Percentiles rank a stretch among this genome's conserved stretches.
Evolutionary conservation across 768 basidiomycete species (phyloP).

Genomic region (Piloderma croceum): DNA sequence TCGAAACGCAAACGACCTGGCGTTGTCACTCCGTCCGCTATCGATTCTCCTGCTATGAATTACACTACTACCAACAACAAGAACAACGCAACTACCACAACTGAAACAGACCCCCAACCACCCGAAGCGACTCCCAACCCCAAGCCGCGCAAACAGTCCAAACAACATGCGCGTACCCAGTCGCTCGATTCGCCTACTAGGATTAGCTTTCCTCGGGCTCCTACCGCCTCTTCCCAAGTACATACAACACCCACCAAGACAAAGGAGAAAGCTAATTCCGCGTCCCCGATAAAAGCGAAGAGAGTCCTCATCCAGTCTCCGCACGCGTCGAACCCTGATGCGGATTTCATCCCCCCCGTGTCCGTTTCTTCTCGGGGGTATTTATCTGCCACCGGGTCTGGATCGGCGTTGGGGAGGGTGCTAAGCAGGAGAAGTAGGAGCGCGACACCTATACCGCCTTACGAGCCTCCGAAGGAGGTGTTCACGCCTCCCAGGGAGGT

Average conservation of each 20-base stretch:
- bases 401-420: constrained; percentile 28
- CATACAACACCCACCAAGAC: constrained; percentile 23
- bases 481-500: constrained; percentile 70
- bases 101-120: constrained; percentile 19
- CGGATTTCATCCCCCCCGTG: constrained; percentile 41
- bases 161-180: constrained; percentile 15
- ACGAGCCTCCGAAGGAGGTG: constrained; percentile 62
- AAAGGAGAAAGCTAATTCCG: constrained; percentile 11
- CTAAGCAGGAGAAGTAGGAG: too few species aligned
- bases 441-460: constrained; percentile 49
- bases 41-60: too few species aligned
- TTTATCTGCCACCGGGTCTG: constrained; percentile 15
- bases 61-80: too few species aligned
- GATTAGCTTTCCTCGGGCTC: neutral
- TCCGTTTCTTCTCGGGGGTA: too few species aligned
- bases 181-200: neutral
- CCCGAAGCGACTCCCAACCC: constrained; percentile 53
- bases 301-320: constrained; percentile 32
- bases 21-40: constrained; percentile 6
- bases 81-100: constrained; percentile 18
- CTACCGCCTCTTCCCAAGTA: constrained; percentile 10
- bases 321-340: constrained; percentile 42
- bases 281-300: constrained; percentile 21
- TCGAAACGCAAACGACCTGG: constrained; percentile 11
- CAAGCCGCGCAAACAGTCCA: constrained; percentile 48